phyloP scores from a whole-genome alignment of 2,329 filamentous ascomycete genomes.

The Colletotrichum lentis region DNA sequence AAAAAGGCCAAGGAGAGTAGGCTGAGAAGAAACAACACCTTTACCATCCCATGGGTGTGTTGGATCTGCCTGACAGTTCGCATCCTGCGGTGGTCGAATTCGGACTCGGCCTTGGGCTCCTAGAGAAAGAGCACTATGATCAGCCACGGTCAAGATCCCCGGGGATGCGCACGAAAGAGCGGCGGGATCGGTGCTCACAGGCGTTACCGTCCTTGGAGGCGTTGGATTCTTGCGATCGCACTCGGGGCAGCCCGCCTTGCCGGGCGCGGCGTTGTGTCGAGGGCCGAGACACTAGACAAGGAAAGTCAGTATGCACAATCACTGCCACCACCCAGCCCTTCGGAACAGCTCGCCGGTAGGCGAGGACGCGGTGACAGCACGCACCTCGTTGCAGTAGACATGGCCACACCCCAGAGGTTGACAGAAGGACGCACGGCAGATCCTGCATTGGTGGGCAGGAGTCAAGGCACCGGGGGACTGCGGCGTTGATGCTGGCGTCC shows the following conservation, averaged over 20 bases:
- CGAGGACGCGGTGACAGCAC: not conserved
- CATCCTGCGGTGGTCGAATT: not conserved
- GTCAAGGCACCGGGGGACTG: not conserved
- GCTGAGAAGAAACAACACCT: not conserved
- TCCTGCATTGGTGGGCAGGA: constrained; percentile 23
- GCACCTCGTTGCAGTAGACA: constrained; percentile 24
- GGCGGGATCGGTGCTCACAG: not conserved
- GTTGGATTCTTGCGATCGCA: not conserved
- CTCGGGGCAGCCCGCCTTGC: constrained; percentile 6
- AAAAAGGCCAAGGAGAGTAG: not conserved
- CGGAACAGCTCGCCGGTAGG: not conserved
- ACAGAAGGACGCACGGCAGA: constrained; percentile 15
- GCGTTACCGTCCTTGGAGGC: not conserved
- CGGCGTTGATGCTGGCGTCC: constrained; percentile 5
- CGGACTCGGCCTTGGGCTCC: not conserved
- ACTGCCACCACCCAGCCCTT: not conserved
- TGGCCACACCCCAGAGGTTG: constrained; percentile 24
- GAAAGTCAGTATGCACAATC: not conserved
- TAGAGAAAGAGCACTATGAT: not conserved
- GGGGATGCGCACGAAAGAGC: not conserved
- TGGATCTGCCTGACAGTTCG: not conserved
- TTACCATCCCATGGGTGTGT: not conserved
- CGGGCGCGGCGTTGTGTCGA: not conserved
- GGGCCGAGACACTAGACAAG: not conserved
- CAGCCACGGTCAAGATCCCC: not conserved